Evolutionary conservation across 768 basidiomycete species (phyloP).

Genomic region (Leucocoprinus birnbaumii): DNA sequence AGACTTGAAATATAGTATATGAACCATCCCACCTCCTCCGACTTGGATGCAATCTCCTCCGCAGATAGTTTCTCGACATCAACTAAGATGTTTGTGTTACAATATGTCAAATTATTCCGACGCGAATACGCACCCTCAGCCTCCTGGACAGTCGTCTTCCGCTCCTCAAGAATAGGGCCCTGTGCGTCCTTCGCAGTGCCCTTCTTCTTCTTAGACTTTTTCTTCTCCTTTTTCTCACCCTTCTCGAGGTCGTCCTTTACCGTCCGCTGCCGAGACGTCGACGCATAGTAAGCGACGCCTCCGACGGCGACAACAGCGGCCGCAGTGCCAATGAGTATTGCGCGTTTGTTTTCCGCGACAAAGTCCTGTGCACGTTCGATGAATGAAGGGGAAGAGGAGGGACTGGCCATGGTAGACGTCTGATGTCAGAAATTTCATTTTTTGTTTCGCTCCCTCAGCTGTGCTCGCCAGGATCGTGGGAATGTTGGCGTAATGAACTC

Average conservation of each 20-base stretch:
- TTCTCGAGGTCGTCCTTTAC: constrained; percentile 40
- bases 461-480: not conserved
- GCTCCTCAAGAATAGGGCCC: constrained; percentile 81
- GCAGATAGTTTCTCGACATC: constrained; percentile 44
- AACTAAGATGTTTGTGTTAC: constrained; percentile 14
- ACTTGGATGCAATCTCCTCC: constrained; percentile 56
- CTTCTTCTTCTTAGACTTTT: constrained; percentile 58
- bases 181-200: constrained; percentile 52
- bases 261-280: constrained; percentile 42
- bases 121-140: constrained; percentile 23
- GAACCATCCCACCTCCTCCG: constrained; percentile 47
- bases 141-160: constrained; percentile 37
- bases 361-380: constrained; percentile 67
- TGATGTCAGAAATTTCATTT: constrained; percentile 10
- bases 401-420: constrained; percentile 15
- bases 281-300: constrained; percentile 75
- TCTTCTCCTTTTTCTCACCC: constrained; percentile 38
- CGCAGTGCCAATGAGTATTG: constrained; percentile 68
- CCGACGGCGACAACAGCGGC: constrained; percentile 70
- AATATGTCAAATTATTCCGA: not conserved
- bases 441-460: not conserved
- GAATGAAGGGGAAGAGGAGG: constrained; percentile 25
- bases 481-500: constrained; percentile 11
- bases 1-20: constrained; percentile 5
- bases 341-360: constrained; percentile 75